These are phyloP conservation scores for Luffa aegyptiaca DNA, from an alignment of 306 rosid genomes.

Conservation along the genomic window DNA sequence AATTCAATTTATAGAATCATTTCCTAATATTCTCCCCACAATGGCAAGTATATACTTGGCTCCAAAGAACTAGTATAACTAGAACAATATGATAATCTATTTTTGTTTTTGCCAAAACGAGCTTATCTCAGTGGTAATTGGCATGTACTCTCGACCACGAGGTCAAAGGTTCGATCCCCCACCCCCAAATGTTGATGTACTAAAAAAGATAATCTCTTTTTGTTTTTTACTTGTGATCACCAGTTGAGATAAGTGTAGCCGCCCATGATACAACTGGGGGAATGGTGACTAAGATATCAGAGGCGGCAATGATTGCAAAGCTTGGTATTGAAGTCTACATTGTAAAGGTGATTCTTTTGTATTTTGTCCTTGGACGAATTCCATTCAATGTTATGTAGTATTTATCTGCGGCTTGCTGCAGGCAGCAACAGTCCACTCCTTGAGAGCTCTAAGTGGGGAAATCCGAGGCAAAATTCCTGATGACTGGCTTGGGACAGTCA, in stretches of 20 bases:
- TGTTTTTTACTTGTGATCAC: neutral
- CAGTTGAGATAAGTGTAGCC: constrained; percentile 57
- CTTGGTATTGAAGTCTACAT: constrained; percentile 82
- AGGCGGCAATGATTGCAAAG: constrained; percentile 87
- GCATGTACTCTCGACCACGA: no score
- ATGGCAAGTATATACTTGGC: neutral
- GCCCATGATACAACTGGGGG: constrained; percentile 93
- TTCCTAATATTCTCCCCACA: no score
- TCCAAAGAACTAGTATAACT: neutral
- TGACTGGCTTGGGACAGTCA: constrained; percentile 82
- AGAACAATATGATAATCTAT: neutral
- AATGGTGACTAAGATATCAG: constrained; percentile 69
- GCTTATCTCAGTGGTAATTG: no score
- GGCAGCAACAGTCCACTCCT: constrained; percentile 80
- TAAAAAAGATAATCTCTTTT: neutral
- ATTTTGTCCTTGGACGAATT: neutral
- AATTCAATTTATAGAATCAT: no score
- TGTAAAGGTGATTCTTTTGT: constrained; percentile 41
- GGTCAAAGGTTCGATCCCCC: no score
- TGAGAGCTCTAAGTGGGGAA: constrained; percentile 68
- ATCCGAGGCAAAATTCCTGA: constrained; percentile 49
- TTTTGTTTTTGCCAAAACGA: neutral
- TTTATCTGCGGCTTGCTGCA: constrained; percentile 23
- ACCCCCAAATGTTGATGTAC: no score
- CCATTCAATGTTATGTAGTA: neutral